Evolutionary conservation across 192 early-diverging fungal genomes (phyloP).

Genomic region (Coemansia sp.): DNA sequence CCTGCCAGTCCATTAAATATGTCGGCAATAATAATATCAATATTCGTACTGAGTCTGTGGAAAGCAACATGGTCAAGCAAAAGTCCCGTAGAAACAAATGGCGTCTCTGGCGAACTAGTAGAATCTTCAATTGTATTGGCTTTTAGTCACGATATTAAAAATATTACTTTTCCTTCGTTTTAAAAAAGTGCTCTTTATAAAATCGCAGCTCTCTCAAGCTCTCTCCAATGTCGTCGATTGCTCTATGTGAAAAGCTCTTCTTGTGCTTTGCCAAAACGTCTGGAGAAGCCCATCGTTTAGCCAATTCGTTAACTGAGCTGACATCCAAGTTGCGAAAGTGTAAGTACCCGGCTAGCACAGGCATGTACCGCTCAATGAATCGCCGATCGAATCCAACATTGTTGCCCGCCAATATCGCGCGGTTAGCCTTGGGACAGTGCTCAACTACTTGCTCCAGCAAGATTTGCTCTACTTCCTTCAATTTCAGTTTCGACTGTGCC

Average conservation of each 20-base stretch:
- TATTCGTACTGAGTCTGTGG: too few relatives aligned
- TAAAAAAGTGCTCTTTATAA: slow-evolving; percentile 45
- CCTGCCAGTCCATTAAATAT: too few relatives aligned
- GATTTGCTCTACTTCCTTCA: slow-evolving; percentile 60
- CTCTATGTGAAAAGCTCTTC: slow-evolving; percentile 65
- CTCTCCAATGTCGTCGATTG: slow-evolving; percentile 87
- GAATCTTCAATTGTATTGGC: too few relatives aligned
- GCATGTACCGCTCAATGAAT: slow-evolving; percentile 81
- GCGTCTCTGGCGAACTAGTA: too few relatives aligned
- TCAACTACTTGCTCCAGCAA: slow-evolving; percentile 68
- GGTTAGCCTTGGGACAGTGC: slow-evolving; percentile 59
- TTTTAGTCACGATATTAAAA: too few relatives aligned
- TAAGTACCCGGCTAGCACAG: slow-evolving; percentile 62
- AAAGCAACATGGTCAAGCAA: too few relatives aligned
- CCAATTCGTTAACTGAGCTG: slow-evolving; percentile 81
- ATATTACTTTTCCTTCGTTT: neutral
- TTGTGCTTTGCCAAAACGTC: slow-evolving; percentile 20
- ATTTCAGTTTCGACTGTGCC: slow-evolving; percentile 59
- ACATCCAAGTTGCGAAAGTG: slow-evolving; percentile 86
- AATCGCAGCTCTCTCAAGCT: slow-evolving; percentile 80
- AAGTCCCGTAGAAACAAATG: too few relatives aligned
- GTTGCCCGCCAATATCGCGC: slow-evolving; percentile 83
- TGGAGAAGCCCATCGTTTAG: slow-evolving; percentile 67
- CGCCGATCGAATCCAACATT: slow-evolving; percentile 82
- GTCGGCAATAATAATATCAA: too few relatives aligned